Evolutionary conservation across 2,329 filamentous ascomycete species (phyloP), one percentile per base, ranked within the genome.

Genomic region (Botrytis galanthina): DNA sequence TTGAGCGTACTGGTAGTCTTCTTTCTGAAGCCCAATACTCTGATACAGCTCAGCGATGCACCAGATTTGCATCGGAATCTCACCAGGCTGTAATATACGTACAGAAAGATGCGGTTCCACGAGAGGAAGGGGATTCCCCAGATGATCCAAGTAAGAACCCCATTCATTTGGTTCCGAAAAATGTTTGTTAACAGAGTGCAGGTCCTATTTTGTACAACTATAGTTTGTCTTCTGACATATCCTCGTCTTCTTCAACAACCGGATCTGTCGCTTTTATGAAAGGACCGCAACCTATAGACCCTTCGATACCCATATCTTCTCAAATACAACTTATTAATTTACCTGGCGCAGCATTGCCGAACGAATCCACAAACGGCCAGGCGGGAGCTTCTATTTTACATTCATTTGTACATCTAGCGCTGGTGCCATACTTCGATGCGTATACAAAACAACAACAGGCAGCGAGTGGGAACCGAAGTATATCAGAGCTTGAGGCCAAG

Each of bases 341-440:
- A 75, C 95, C 96, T 18, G 93, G 95, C 71, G 90, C 92, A 75
- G 92, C 92, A 71, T 89, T 91, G 29, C 63, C 77, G 75, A 86
- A 92, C 74, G 91, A 89, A 78, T 90, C 88, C 77, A 85, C 88
- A 70, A 86, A 89, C 75, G 87, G 90, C 78, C 90, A 93, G 78
- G 92, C 94, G 82, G 91, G 91, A 74, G 87, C 91, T 73, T 87
- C 91, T 39, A 86, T 91, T 78, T 86, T 99, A 75, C 94, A 98
- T 84, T 94, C 95, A 74, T 89, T 97, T 79, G 89, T 99, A 77
- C 95, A 97, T 83, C 92, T 94, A 82, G 94, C 93, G 77, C 86
- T 99, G 81, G 94, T 93, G 79, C 96, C 97, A 57, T 98, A 98
- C 83, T 99, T 99, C 81, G 95, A 99, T 85, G 95, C 95, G 78